Percentiles rank a stretch among this genome's conserved stretches.
phyloP scores from a whole-genome alignment of 2,329 filamentous ascomycete species.

The Exophiala lecanii-corni region DNA sequence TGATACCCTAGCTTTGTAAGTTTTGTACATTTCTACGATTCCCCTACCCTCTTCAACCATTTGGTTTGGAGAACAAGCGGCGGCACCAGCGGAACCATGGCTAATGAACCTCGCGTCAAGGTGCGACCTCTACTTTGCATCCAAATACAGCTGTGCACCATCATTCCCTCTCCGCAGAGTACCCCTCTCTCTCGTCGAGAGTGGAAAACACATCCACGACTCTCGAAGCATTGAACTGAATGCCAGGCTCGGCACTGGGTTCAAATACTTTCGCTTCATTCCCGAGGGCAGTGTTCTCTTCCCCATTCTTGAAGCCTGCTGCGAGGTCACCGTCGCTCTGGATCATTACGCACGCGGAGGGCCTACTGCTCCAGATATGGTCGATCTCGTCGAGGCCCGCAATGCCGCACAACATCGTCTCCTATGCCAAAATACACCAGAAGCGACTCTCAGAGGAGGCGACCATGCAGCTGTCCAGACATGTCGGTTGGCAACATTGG shows the following conservation, averaged over 20 bases:
- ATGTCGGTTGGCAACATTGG: slow-evolving; percentile 11
- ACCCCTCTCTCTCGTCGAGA: slow-evolving; percentile 9
- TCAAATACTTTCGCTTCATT: slow-evolving; percentile 15
- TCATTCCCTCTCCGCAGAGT: slow-evolving; percentile 8
- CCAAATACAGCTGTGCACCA: slow-evolving; percentile 11
- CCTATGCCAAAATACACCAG: slow-evolving; percentile 5
- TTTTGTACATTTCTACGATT: not conserved
- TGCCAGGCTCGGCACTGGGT: slow-evolving; percentile 16
- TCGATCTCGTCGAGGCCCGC: slow-evolving; percentile 16
- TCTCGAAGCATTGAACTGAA: slow-evolving; percentile 14
- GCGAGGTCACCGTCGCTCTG: slow-evolving; percentile 15
- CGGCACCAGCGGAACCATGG: too few relatives aligned
- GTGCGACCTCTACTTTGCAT: slow-evolving; percentile 20
- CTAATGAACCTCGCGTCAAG: too few relatives aligned
- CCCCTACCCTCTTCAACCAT: too few relatives aligned
- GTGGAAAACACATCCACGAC: slow-evolving; percentile 17
- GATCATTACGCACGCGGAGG: slow-evolving; percentile 17
- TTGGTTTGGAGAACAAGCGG: too few relatives aligned
- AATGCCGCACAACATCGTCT: slow-evolving; percentile 16
- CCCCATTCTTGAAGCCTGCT: slow-evolving; percentile 8
- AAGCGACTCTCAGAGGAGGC: slow-evolving; percentile 1
- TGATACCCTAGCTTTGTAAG: slow-evolving; percentile 21
- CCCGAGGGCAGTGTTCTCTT: slow-evolving; percentile 7
- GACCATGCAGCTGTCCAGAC: slow-evolving; percentile 12
- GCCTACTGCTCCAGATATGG: slow-evolving; percentile 18